Percentiles rank a stretch among this genome's conserved stretches.
Conservation (phyloP, 306 rosid genomes). For the Medicago arabica region DNA sequence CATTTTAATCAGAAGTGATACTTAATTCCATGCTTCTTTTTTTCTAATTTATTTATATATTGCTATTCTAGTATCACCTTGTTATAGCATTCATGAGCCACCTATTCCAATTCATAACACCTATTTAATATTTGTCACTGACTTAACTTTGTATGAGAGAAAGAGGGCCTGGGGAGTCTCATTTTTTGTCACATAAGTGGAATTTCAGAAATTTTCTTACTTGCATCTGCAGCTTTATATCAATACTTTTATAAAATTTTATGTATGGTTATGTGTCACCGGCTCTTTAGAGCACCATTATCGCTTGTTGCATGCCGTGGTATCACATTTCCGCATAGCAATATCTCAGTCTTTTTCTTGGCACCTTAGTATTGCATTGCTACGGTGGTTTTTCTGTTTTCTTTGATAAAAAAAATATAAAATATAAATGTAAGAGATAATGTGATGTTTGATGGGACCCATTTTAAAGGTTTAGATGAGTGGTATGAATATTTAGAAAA, state of each 20-base stretch:
- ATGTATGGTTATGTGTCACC: neutral
- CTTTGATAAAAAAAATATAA: too few relatives aligned
- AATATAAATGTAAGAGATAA: too few relatives aligned
- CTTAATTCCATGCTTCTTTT: neutral
- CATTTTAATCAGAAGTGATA: conserved; percentile 26
- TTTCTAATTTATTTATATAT: neutral
- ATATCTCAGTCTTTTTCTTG: too few relatives aligned
- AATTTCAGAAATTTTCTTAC: conserved; percentile 10
- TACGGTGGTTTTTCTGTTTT: too few relatives aligned
- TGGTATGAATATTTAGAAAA: too few relatives aligned
- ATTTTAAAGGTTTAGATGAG: too few relatives aligned
- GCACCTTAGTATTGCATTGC: too few relatives aligned
- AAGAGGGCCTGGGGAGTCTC: neutral
- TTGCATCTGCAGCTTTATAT: conserved; percentile 23
- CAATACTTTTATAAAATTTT: neutral
- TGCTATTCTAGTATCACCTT: conserved; percentile 10
- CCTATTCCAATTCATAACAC: conserved; percentile 9
- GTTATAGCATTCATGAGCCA: neutral
- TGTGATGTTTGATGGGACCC: too few relatives aligned
- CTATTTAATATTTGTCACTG: conserved; percentile 1
- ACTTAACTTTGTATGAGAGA: conserved; percentile 1
- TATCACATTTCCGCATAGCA: too few relatives aligned
- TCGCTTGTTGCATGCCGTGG: too few relatives aligned
- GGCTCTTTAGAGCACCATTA: too few relatives aligned
- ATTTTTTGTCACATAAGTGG: conserved; percentile 42